Evolutionary conservation across 257 asterid species (phyloP).

Genomic region (Verbascum thapsus): DNA sequence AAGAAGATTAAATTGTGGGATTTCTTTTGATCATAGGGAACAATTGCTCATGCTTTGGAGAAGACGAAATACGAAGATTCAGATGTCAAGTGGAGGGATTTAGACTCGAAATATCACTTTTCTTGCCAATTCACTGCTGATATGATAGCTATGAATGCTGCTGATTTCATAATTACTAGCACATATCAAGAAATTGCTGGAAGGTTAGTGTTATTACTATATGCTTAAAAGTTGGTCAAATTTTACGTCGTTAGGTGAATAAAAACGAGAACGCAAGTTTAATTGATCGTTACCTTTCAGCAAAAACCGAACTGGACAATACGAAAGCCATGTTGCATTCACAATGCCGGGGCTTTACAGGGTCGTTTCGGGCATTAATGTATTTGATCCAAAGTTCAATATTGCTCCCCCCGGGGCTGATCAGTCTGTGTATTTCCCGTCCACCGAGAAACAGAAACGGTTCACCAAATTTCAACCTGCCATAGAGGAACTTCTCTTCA

Average conservation of each 20-base stretch:
- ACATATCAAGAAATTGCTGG: constrained; percentile 96
- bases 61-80: constrained; percentile 88
- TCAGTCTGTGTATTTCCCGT: constrained; percentile 76
- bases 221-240: constrained; percentile 10
- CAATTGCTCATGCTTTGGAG: constrained; percentile 96
- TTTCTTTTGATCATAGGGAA: constrained; percentile 50
- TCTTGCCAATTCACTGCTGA: constrained; percentile 88
- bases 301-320: constrained; percentile 73
- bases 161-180: constrained; percentile 82
- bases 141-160: constrained; percentile 78
- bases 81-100: constrained; percentile 69
- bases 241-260: constrained; percentile 8
- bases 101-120: constrained; percentile 79
- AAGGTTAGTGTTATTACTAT: constrained; percentile 61
- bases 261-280: constrained; percentile 10
- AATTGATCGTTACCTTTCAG: constrained; percentile 44
- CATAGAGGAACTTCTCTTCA: constrained; percentile 62
- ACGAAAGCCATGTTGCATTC: constrained; percentile 80
- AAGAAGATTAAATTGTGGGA: constrained; percentile 10
- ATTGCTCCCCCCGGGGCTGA: constrained; percentile 92
- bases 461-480: constrained; percentile 54
- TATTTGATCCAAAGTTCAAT: constrained; percentile 87
- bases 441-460: constrained; percentile 57
- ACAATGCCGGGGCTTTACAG: constrained; percentile 83
- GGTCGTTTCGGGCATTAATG: constrained; percentile 75